phyloP scores from a whole-genome alignment of 176 grass and related monocot genomes.

The Saccharum spontaneum region DNA sequence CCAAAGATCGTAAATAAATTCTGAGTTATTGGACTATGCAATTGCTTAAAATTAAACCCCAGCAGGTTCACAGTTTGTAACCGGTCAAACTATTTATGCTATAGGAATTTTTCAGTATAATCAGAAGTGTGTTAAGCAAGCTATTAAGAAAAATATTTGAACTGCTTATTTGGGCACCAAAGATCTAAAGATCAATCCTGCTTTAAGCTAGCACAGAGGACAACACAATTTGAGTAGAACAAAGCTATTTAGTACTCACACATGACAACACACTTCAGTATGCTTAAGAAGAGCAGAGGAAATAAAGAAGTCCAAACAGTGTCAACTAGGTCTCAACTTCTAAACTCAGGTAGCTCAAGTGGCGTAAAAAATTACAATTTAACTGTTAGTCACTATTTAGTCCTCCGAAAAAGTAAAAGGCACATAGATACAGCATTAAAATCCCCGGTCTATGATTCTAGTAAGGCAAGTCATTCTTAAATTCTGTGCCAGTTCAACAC shows the following conservation, averaged over 20 bases:
- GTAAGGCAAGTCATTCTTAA: neutral
- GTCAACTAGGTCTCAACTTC: neutral
- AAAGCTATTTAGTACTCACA: neutral
- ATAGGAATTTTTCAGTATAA: neutral
- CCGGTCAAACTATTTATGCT: neutral
- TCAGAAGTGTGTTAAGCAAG: neutral
- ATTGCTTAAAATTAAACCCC: neutral
- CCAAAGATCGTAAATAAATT: neutral
- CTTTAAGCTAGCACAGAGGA: slow-evolving; percentile 8
- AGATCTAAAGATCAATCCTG: neutral
- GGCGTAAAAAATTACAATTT: neutral
- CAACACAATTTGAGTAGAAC: neutral
- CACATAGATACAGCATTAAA: neutral
- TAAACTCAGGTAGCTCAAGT: neutral
- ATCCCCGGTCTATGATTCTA: neutral
- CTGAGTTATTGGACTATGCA: neutral
- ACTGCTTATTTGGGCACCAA: neutral
- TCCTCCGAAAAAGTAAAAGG: neutral
- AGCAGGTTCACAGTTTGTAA: neutral
- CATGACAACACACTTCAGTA: neutral
- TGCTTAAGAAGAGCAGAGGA: neutral
- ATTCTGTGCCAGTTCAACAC: neutral
- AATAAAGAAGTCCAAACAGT: neutral
- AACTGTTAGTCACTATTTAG: neutral
- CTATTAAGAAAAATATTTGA: neutral